Evolutionary conservation across 345 rosid genomes (phyloP), one percentile per base, ranked within the genome.

Genomic region (Theobroma cacao): DNA sequence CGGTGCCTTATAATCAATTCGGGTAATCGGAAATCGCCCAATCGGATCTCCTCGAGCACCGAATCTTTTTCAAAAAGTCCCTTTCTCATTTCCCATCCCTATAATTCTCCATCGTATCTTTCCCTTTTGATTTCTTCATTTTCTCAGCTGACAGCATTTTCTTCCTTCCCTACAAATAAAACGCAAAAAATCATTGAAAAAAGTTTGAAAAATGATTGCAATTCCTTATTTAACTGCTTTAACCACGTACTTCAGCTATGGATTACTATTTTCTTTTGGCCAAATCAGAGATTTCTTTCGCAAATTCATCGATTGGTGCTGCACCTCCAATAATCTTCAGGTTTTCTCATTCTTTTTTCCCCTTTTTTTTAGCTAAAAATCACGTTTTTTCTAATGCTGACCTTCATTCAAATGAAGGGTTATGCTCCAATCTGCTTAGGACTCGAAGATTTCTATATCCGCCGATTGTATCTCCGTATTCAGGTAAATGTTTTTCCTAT

Each of bases 351-450:
- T 67, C 5, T 47, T 5, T 26, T 45, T 70, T 6, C 15, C 58
- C 58, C 0, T 6, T 20, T 5, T 7, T 18, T 52, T 52, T 5
- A 50, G 62, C 62, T 26, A 30, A 26, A 58, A 24, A 26, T 24
- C 13, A 58, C 26, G 62, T 58, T 11, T 58, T 58, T n/a, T n/a
- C n/a, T 26, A 24, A 10, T 11, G 11, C 28, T 10, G 24, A 11
- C 28, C 9, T 26, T 26, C 24, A 11, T 24, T 24, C 28, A 58
- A 10, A 26, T 22, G 10, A 75, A 92, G 91, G 98, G 97, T 20
- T 92, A 95, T 61, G 94, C 98, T 3, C 95, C 98, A 56, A 95
- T 95, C 87, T 91, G 95, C 72, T 77, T 92, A 73, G 97, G 97
- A 2, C 92, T 82, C 8, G 98, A 95, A 79, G 98, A 93, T 84